Base-by-base conservation (phyloP, 73 alveolate genomes). In the Tetrahymena elliotti region DNA sequence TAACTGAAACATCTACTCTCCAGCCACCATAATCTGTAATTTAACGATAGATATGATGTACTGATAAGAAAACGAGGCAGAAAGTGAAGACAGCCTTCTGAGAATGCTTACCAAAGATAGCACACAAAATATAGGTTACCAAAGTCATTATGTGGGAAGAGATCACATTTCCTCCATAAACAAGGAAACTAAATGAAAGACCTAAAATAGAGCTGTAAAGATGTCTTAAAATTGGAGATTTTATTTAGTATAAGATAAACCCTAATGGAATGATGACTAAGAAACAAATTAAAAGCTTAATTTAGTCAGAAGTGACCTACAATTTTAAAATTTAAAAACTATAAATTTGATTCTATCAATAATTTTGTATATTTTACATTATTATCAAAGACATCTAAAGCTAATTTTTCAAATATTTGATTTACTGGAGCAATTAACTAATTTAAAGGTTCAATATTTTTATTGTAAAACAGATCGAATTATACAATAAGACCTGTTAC, bases 21-120 rank as follows among this genome's bases (percentile, higher is more conserved):
- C 96, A 94, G 41, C 96, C 96, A 20, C 96, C 96, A 88, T 94
- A 94, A 84, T 94, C 96, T 0, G 93, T 94, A 41, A 83, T 83
- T 94, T 94, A 37, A 84, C 96, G 93, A 38, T 94, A 94, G 10
- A 94, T 94, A 20, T 94, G 96, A 88, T 94, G 96, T 1, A 27
- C 82, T 40, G 95, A 52, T n/a, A 94, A 93, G 53, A 27, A 94
- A 35, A 83, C 13, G 15, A 94, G 84, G 6, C 93, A 52, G 41
- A 84, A 94, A 33, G 38, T 35, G 34, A 94, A 94, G 40, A 94
- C 96, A 35, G 38, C 54, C 93, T 53, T 84, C 16, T 94, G 92
- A 9, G 93, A 83, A n/a, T 83, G 38, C 6, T 83, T 83, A 16
- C 93, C 94, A 68, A 68, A 68, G 38, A 68, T 68, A 68, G 88